phyloP scores from a whole-genome alignment of 176 grass and related monocot genomes.

The Eleusine coracana region DNA sequence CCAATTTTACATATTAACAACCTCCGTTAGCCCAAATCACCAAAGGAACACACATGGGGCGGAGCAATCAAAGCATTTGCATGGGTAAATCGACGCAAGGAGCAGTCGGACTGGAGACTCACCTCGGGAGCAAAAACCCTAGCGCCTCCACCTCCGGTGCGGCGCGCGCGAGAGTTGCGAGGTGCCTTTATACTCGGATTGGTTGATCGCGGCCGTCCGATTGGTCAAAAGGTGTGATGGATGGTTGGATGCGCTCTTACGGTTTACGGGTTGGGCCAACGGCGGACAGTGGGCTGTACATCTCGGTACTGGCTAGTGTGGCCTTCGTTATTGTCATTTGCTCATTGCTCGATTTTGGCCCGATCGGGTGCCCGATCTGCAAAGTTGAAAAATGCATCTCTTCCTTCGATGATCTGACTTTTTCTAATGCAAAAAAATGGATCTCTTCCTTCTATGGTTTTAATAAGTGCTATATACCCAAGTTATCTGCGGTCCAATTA shows the following conservation, averaged over 20 bases:
- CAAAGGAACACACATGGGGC: not conserved
- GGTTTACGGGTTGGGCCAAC: not conserved
- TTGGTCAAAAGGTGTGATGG: not conserved
- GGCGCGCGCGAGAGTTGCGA: not conserved
- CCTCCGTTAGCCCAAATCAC: not conserved
- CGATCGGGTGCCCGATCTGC: not conserved
- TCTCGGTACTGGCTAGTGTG: not conserved
- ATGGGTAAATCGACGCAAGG: not conserved
- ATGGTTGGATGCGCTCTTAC: not conserved
- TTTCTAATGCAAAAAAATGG: too few species aligned
- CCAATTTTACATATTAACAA: not conserved
- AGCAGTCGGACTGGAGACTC: not conserved
- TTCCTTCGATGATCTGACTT: too few species aligned
- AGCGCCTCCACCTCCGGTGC: constrained; percentile 26
- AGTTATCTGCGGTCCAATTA: too few species aligned
- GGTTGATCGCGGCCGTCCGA: not conserved
- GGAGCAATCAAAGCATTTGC: not conserved
- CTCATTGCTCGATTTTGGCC: not conserved
- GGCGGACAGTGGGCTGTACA: not conserved
- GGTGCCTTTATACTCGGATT: not conserved
- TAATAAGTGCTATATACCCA: too few species aligned
- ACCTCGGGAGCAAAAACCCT: constrained; percentile 27
- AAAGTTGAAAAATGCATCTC: too few species aligned
- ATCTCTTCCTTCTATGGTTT: too few species aligned
- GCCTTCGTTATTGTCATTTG: not conserved